phyloP scores from a whole-genome alignment of 306 rosid genomes.

The Begonia masoniana region DNA sequence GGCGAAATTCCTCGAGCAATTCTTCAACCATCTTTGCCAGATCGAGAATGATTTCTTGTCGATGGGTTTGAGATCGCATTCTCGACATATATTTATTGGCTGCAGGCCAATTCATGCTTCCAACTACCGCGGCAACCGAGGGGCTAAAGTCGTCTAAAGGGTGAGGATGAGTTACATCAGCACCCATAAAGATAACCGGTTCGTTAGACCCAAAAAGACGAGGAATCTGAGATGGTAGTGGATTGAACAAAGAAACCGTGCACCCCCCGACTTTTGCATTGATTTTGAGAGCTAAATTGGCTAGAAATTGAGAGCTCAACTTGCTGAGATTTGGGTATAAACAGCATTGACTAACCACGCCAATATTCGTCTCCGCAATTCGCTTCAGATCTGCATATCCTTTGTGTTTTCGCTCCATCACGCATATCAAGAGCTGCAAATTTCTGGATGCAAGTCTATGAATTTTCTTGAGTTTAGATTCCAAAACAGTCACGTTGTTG shows the following conservation, averaged over 20 bases:
- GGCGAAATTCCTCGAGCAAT: slow-evolving; percentile 65
- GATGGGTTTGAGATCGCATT: slow-evolving; percentile 95
- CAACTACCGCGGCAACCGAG: slow-evolving; percentile 94
- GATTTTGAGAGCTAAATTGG: slow-evolving; percentile 89
- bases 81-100: slow-evolving; percentile 90
- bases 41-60: slow-evolving; percentile 87
- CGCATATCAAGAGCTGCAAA: slow-evolving; percentile 77
- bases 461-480: slow-evolving; percentile 69
- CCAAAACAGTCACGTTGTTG: slow-evolving; percentile 63
- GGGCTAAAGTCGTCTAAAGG: slow-evolving; percentile 98
- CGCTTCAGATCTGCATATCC: slow-evolving; percentile 90
- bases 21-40: slow-evolving; percentile 79
- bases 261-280: slow-evolving; percentile 97
- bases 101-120: slow-evolving; percentile 98
- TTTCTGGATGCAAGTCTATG: slow-evolving; percentile 59
- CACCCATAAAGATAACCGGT: slow-evolving; percentile 91
- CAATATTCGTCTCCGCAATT: slow-evolving; percentile 84
- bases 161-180: slow-evolving; percentile 97
- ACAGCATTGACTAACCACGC: slow-evolving; percentile 88
- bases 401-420: slow-evolving; percentile 90
- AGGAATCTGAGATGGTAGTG: slow-evolving; percentile 81
- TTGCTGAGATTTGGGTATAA: slow-evolving; percentile 68
- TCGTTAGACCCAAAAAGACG: slow-evolving; percentile 48
- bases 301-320: slow-evolving; percentile 75
- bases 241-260: slow-evolving; percentile 82